Conservation (phyloP, 768 basidiomycete genomes). For the Phlegmacium glaucopus region DNA sequence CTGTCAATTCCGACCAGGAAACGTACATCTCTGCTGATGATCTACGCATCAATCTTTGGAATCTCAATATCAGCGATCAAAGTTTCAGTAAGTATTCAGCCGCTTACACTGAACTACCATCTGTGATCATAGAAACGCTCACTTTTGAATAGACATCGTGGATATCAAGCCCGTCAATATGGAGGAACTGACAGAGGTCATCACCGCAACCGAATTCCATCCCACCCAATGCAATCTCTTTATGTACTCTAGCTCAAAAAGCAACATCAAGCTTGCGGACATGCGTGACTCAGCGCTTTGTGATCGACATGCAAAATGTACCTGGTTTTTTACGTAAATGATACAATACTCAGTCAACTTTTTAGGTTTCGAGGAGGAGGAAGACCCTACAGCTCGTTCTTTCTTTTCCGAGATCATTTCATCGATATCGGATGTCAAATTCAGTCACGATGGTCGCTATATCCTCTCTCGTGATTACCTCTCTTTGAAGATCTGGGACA, state of each 20-base stretch:
- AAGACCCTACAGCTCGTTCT: slow-evolving; percentile 94
- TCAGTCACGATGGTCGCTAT: slow-evolving; percentile 95
- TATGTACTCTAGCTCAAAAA: slow-evolving; percentile 99
- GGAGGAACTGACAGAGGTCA: slow-evolving; percentile 99
- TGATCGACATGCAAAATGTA: slow-evolving; percentile 94
- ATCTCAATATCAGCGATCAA: slow-evolving; percentile 96
- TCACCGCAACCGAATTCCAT: slow-evolving; percentile 99
- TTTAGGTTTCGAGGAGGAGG: slow-evolving; percentile 96
- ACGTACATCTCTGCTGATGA: slow-evolving; percentile 99
- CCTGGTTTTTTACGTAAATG: slow-evolving; percentile 26
- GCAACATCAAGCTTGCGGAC: slow-evolving; percentile 98
- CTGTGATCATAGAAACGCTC: slow-evolving; percentile 12
- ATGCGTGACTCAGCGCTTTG: slow-evolving; percentile 98
- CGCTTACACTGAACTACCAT: background rate
- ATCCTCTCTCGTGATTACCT: slow-evolving; percentile 97
- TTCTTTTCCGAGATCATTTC: slow-evolving; percentile 99
- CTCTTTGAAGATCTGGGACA: slow-evolving; percentile 98
- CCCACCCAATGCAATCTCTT: slow-evolving; percentile 96
- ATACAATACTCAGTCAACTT: slow-evolving; percentile 7
- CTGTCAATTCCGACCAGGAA: slow-evolving; percentile 98
- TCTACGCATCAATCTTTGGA: slow-evolving; percentile 96
- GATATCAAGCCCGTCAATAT: slow-evolving; percentile 99
- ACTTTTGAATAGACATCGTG: slow-evolving; percentile 75
- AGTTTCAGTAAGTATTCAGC: slow-evolving; percentile 82
- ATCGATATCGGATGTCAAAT: slow-evolving; percentile 99